Evolutionary conservation across 2,329 filamentous ascomycete species (phyloP), one percentile per base, ranked within the genome.

Genomic region (Cercospora brassicicola): DNA sequence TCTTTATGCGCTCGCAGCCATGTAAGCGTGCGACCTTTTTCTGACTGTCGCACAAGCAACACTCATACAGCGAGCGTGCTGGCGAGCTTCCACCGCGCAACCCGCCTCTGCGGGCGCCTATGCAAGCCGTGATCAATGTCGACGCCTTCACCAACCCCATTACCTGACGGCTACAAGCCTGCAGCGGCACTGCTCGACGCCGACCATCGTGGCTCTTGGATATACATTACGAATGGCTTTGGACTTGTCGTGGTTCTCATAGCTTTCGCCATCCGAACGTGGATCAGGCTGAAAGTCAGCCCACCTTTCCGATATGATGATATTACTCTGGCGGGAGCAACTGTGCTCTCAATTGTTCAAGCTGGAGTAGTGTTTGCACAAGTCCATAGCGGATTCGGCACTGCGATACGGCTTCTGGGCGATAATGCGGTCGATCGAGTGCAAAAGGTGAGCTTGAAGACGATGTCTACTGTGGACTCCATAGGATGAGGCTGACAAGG

Each of bases 311-410:
- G 59, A 61, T 72, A 72, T 13, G 79, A 78, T 69, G 82, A 83
- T 68, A 78, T 78, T 55, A 66, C 75, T 11, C 75, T 81, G 28
- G 69, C 76, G 2, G 69, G 69, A 10, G 76, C 76, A 5, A 78
- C 80, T 64, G 75, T 79, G 67, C 67, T 81, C 26, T 75, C 78
- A 6, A 71, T 79, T 3, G 66, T 78, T 4, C 82, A 84, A 70
- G 76, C 78, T 4, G 74, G 77, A 1, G 60, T 81, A 5, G 75
- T 81, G 0, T 80, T 83, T 30, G 68, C 76, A 0, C 77, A 79
- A 56, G 77, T 82, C 1, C 69, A 76, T 9, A 70, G 76, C 53
- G 82, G 82, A 2, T 81, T 82, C 70, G 82, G 82, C 4, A 80
- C 78, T 51, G 73, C 76, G 1, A 65, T 70, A 7, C 67, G 73